Evolutionary conservation across 108 stramenopile species (phyloP).

Genomic region (Pseudonitzschia multistriata): DNA sequence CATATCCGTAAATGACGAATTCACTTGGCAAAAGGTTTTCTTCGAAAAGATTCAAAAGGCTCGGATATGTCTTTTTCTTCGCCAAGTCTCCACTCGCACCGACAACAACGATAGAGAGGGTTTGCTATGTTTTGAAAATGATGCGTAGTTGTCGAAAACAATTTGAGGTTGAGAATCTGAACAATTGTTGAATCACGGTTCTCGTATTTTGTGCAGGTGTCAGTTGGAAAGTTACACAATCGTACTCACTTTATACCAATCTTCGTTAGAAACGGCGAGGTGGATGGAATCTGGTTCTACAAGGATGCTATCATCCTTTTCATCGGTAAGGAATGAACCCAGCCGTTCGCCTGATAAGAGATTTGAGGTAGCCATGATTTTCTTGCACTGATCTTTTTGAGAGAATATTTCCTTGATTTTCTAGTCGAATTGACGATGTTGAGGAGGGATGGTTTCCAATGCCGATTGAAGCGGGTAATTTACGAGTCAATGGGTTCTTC

Average conservation of each 20-base stretch:
- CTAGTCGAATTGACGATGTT: background rate
- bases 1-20: slow-evolving; percentile 89
- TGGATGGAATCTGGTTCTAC: background rate
- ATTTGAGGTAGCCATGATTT: background rate
- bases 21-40: slow-evolving; percentile 65
- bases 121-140: slow-evolving; percentile 33
- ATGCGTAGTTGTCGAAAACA: background rate
- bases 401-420: background rate
- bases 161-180: background rate
- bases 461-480: background rate
- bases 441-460: background rate
- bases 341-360: background rate
- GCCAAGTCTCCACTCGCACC: slow-evolving; percentile 96
- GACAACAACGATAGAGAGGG: slow-evolving; percentile 70
- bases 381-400: background rate
- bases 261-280: slow-evolving; percentile 25
- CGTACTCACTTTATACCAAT: slow-evolving; percentile 31
- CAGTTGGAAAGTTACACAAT: background rate
- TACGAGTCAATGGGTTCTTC: background rate
- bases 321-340: slow-evolving; percentile 4
- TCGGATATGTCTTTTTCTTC: slow-evolving; percentile 97
- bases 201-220: background rate
- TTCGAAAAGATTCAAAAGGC: slow-evolving; percentile 82
- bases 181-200: background rate
- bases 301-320: background rate